phyloP scores from a whole-genome alignment of 345 rosid genomes.

The Rhodamnia argentea region DNA sequence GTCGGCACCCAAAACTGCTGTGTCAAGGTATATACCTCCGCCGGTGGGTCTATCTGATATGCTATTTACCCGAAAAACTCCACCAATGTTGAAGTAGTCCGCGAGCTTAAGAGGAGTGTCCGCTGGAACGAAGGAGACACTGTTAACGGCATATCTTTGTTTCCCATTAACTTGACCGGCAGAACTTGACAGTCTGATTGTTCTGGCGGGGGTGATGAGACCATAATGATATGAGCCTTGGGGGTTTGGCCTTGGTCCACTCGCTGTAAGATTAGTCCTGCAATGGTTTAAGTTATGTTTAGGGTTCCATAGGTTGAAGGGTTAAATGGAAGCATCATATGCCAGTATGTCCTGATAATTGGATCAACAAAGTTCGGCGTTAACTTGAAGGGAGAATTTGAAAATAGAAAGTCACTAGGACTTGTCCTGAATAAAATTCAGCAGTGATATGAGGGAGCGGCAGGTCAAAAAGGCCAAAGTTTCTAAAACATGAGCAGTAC shows the following conservation, averaged over 20 bases:
- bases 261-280: slow-evolving; percentile 93
- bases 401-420: background rate
- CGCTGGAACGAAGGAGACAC: slow-evolving; percentile 57
- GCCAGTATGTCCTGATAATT: background rate
- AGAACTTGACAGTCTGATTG: slow-evolving; percentile 59
- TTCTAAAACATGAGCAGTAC: background rate
- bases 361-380: background rate
- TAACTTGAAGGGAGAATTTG: background rate
- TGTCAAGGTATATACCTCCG: slow-evolving; percentile 70
- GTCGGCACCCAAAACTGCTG: slow-evolving; percentile 70
- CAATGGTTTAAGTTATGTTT: background rate
- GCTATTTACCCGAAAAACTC: slow-evolving; percentile 67
- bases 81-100: slow-evolving; percentile 77
- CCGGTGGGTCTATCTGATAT: slow-evolving; percentile 59
- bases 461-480: background rate
- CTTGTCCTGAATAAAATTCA: background rate
- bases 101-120: slow-evolving; percentile 96
- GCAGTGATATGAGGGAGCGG: background rate
- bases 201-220: slow-evolving; percentile 59
- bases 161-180: slow-evolving; percentile 82
- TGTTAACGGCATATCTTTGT: slow-evolving; percentile 85
- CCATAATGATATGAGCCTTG: slow-evolving; percentile 99
- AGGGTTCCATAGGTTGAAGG: background rate
- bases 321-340: background rate
- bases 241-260: slow-evolving; percentile 99